Base-by-base conservation (phyloP, 2,329 filamentous ascomycete genomes). In the Xylaria hypoxylon region DNA sequence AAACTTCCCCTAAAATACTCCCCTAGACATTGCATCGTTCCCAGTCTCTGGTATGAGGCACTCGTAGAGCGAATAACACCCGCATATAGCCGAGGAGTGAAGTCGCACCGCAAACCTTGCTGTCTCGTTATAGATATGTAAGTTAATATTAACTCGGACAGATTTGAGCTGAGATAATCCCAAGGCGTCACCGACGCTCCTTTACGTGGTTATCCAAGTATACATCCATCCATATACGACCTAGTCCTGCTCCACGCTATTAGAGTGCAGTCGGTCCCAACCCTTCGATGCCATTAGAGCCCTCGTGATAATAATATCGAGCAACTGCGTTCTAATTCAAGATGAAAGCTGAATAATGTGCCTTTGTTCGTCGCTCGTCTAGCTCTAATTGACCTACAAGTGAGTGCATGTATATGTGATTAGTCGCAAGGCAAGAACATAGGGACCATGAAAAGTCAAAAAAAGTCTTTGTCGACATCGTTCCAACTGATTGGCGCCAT, bases 131-230 rank as follows among this genome's bases (percentile, higher is more conserved):
- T 38, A 24, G 13, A 44, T 1, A 40, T 26, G 24, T 1, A 6
- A 45, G 11, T 45, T 57, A 10, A 28, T n/a, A n/a, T 52, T 47
- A 17, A 31, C 19, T 7, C 31, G 17, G 44, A 45, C 19, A 10
- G 50, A 24, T 28, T 5, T 52, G 47, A 62, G 64, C 22, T 58
- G 47, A 51, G 59, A 60, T 38, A n/a, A 42, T 52, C 38, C 38
- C 31, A 31, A 28, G 19, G 35, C 3, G 22, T 11, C 19, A n/a
- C 40, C 17, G 5, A 51, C 26, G 5, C 7, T 42, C 13, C 33
- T 19, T 11, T 15, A 15, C 13, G 19, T 19, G 17, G 11, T 38
- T 28, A 3, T 50, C 57, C 44, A 40, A 26, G 17, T 51, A 47
- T 56, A 19, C 45, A 19, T 38, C 57, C 35, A 56, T 57, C 8